phyloP scores from a whole-genome alignment of 192 early-diverging fungal species.

The Phlyctochytrium bullatum region DNA sequence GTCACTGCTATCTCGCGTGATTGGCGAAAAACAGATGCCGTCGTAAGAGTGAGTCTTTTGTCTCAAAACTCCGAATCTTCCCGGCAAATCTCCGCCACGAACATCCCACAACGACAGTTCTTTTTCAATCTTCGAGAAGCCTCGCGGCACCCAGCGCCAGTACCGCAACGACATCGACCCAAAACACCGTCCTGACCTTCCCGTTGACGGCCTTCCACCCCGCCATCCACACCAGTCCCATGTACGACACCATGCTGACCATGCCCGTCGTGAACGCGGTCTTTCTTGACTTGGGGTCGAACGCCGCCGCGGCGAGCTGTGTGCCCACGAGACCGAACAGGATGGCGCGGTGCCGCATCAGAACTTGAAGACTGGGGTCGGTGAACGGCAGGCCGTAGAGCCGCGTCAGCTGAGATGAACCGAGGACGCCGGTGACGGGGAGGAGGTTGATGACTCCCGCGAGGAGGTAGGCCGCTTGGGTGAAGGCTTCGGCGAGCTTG shows the following conservation, averaged over 20 bases:
- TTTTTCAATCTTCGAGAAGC: too few relatives aligned
- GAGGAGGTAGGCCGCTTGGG: too few relatives aligned
- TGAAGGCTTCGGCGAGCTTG: too few relatives aligned
- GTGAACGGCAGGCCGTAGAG: not conserved
- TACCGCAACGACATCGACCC: not conserved
- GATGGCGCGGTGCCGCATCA: not conserved
- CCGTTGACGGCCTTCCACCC: not conserved
- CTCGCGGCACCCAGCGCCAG: not conserved
- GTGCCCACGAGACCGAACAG: not conserved
- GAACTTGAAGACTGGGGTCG: not conserved
- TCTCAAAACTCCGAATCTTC: too few relatives aligned
- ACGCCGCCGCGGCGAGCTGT: not conserved
- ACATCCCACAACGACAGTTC: too few relatives aligned
- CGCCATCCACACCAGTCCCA: not conserved
- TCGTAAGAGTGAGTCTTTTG: too few relatives aligned
- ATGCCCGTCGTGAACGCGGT: not conserved
- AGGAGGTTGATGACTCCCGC: slow-evolving; percentile 1
- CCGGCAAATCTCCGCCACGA: too few relatives aligned
- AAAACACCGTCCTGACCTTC: not conserved
- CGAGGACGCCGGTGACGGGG: not conserved
- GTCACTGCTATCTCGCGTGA: too few relatives aligned
- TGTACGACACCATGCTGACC: not conserved
- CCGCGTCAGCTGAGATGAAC: not conserved
- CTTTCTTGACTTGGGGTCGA: not conserved
- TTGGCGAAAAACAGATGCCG: too few relatives aligned